A percentile compares a stretch with the other conserved stretches of the same genome.
These are phyloP conservation scores for Pichia sp. DNA, from an alignment of 1,139 yeast species.

Conservation along the genomic window DNA sequence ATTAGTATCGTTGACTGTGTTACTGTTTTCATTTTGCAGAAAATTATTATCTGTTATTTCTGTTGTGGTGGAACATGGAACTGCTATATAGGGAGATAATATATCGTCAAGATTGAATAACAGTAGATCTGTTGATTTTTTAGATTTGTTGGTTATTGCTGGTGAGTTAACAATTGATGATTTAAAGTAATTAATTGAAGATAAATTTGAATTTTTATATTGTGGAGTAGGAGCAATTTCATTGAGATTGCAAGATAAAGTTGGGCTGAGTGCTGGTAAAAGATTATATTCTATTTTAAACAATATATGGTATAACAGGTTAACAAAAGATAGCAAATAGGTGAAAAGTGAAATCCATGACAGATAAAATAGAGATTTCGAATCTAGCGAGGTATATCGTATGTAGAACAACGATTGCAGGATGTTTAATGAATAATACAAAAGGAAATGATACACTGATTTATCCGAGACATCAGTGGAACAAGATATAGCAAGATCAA, in stretches of 20 bases:
- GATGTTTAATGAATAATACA: background rate
- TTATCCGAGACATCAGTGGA: no score
- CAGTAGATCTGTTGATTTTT: constrained; percentile 2
- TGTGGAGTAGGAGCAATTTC: no score
- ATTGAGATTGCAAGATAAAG: no score
- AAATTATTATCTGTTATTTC: background rate
- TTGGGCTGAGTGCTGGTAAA: no score
- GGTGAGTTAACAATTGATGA: background rate
- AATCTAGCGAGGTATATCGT: no score
- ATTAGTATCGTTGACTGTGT: background rate
- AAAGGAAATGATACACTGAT: background rate
- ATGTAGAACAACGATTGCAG: background rate
- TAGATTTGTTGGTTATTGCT: constrained; percentile 1
- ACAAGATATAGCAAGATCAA: background rate
- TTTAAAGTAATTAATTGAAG: background rate
- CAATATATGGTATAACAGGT: no score
- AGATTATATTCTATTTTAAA: no score
- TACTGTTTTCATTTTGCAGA: background rate
- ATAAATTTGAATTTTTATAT: no score
- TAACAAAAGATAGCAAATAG: no score
- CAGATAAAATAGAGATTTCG: no score
- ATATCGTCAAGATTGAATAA: constrained; percentile 10
- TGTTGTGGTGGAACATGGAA: background rate
- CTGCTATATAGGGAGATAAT: constrained; percentile 1
- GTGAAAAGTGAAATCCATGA: no score